Evolutionary conservation across 805 yeast species (phyloP).

Genomic region (Candida taoyuanica): DNA sequence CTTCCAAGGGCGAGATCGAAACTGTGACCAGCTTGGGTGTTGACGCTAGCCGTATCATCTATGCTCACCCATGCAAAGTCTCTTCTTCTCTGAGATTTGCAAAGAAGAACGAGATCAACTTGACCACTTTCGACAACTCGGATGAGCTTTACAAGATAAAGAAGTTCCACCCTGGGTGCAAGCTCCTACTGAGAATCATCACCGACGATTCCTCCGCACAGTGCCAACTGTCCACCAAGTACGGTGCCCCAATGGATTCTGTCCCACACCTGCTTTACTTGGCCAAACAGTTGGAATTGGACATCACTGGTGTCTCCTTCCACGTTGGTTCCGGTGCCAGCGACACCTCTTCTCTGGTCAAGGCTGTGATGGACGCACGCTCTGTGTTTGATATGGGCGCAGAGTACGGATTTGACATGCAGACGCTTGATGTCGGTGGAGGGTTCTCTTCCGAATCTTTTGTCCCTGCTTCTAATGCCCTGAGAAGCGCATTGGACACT

Average conservation of each 20-base stretch:
- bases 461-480: slow-evolving; percentile 49
- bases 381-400: slow-evolving; percentile 58
- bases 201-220: slow-evolving; percentile 88
- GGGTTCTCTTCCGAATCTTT: slow-evolving; percentile 74
- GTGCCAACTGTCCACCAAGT: slow-evolving; percentile 83
- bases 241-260: slow-evolving; percentile 66
- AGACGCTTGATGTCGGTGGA: slow-evolving; percentile 84
- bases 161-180: slow-evolving; percentile 62
- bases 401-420: slow-evolving; percentile 43
- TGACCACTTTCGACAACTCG: slow-evolving; percentile 86
- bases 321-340: slow-evolving; percentile 94
- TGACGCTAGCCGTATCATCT: slow-evolving; percentile 63
- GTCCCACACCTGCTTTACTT: slow-evolving; percentile 52
- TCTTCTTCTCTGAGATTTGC: slow-evolving; percentile 77
- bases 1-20: slow-evolving; percentile 81
- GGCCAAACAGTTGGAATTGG: slow-evolving; percentile 58
- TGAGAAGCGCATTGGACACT: slow-evolving; percentile 49
- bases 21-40: slow-evolving; percentile 58
- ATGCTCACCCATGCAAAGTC: slow-evolving; percentile 95
- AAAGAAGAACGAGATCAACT: slow-evolving; percentile 43
- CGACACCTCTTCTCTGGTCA: slow-evolving; percentile 58
- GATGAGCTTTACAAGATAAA: slow-evolving; percentile 78
- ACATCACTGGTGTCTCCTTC: slow-evolving; percentile 83
- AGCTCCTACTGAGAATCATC: slow-evolving; percentile 70
- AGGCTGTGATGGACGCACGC: slow-evolving; percentile 71